A percentile compares a stretch with the other conserved stretches of the same genome.
Evolutionary conservation across 306 rosid genomes (phyloP).

Genomic region (Malus sieversii): DNA sequence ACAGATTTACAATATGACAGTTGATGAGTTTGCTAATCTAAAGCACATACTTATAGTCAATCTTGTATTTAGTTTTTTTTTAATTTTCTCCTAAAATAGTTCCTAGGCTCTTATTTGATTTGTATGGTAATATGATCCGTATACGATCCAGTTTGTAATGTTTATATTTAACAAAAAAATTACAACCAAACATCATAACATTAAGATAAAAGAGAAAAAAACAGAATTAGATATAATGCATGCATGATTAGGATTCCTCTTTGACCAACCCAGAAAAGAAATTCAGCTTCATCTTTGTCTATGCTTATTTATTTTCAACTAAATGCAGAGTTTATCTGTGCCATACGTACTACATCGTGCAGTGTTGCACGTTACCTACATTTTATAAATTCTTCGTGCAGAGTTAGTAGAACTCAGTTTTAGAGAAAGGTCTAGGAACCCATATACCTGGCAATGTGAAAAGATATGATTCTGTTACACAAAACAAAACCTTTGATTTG

Average conservation of each 20-base stretch:
- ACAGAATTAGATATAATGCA: not conserved
- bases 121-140: not conserved
- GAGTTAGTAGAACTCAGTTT: conserved; percentile 1
- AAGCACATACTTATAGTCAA: not conserved
- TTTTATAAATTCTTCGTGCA: conserved; percentile 1
- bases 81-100: too few relatives aligned
- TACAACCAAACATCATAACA: not conserved
- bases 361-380: conserved; percentile 3
- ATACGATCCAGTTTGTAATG: not conserved
- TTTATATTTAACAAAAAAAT: too few relatives aligned
- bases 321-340: not conserved
- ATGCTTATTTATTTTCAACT: not conserved
- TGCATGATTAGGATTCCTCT: not conserved
- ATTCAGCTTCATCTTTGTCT: not conserved
- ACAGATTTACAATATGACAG: not conserved
- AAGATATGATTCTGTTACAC: conserved; percentile 2
- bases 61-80: not conserved
- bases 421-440: not conserved
- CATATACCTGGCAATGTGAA: conserved; percentile 2
- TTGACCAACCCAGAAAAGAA: not conserved
- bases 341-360: not conserved
- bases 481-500: not conserved
- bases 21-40: not conserved
- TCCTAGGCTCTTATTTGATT: not conserved
- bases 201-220: not conserved